phyloP scores from a whole-genome alignment of 495 filamentous ascomycete species.

The Achaetomiella virescens region DNA sequence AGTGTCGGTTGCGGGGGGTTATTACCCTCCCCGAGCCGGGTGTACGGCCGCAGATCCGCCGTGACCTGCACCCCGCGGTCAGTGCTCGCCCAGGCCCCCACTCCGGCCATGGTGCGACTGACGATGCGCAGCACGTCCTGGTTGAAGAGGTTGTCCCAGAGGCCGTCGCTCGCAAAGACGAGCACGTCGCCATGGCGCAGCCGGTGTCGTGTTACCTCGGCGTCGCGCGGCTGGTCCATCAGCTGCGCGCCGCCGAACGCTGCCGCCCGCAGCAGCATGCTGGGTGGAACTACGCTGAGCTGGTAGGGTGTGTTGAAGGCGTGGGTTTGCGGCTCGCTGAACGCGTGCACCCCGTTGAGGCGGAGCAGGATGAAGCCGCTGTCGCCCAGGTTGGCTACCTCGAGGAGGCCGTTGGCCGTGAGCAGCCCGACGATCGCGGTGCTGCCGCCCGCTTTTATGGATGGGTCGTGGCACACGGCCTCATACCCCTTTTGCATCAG shows the following conservation, averaged over 20 bases:
- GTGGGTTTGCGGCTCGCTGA: constrained; percentile 83
- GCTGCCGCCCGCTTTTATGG: constrained; percentile 75
- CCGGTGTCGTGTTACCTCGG: constrained; percentile 65
- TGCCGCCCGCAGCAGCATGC: constrained; percentile 65
- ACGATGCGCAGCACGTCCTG: constrained; percentile 78
- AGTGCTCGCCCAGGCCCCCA: constrained; percentile 65
- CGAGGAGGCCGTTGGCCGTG: constrained; percentile 60
- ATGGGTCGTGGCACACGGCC: constrained; percentile 62
- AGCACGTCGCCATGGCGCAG: constrained; percentile 88
- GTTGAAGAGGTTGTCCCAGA: constrained; percentile 94
- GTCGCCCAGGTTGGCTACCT: constrained; percentile 94
- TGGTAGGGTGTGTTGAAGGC: constrained; percentile 97
- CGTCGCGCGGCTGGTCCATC: constrained; percentile 75
- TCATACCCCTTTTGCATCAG: constrained; percentile 83
- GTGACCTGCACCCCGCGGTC: constrained; percentile 55
- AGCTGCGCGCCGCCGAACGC: constrained; percentile 77
- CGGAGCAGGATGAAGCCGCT: constrained; percentile 89
- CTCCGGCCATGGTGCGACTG: constrained; percentile 62
- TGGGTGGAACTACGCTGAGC: constrained; percentile 77
- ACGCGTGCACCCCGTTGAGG: constrained; percentile 72
- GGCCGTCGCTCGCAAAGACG: constrained; percentile 86
- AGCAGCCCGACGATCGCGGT: constrained; percentile 82
- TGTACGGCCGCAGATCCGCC: constrained; percentile 47
- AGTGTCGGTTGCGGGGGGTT: constrained; percentile 40
- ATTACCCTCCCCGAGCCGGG: constrained; percentile 33